Evolutionary conservation across 2,329 filamentous ascomycete species (phyloP).

Genomic region (Teratosphaeria epicoccoides): DNA sequence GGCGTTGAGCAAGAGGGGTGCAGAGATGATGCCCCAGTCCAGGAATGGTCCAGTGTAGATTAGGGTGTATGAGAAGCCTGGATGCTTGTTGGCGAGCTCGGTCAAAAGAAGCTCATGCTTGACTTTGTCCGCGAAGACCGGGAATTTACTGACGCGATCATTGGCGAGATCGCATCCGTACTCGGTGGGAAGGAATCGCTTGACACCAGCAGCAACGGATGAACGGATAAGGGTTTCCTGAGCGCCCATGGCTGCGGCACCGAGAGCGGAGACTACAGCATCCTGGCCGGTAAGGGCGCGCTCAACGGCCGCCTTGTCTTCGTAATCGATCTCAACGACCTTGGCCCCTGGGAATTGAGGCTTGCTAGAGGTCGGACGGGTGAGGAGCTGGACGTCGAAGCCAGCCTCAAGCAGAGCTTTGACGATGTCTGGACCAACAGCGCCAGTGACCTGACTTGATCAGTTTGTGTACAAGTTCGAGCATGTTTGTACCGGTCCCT

Average conservation of each 20-base stretch:
- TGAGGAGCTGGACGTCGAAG: conserved; percentile 26
- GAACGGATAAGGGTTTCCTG: conserved; percentile 30
- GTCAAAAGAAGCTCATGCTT: conserved; percentile 27
- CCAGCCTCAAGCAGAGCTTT: conserved; percentile 30
- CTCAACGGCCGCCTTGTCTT: conserved; percentile 23
- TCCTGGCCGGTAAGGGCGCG: conserved; percentile 28
- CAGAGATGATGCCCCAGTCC: conserved; percentile 24
- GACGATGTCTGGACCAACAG: conserved; percentile 33
- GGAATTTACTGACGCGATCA: conserved; percentile 20
- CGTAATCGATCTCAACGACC: conserved; percentile 21
- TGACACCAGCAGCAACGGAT: conserved; percentile 29
- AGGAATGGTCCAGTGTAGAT: conserved; percentile 29
- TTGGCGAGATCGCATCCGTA: conserved; percentile 32
- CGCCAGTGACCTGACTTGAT: conserved; percentile 32
- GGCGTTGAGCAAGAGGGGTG: too few relatives aligned
- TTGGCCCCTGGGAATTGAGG: conserved; percentile 20
- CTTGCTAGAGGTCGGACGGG: conserved; percentile 18
- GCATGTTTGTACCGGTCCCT: too few relatives aligned
- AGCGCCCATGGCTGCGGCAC: conserved; percentile 17
- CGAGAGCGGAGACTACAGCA: conserved; percentile 28
- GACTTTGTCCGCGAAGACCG: conserved; percentile 29
- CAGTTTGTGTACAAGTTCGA: too few relatives aligned
- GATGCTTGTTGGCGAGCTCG: conserved; percentile 13
- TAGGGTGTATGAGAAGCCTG: conserved; percentile 25
- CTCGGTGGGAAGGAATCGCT: conserved; percentile 33